These are phyloP conservation scores for Hansenula lynferdii DNA, from an alignment of 1,139 yeast genomes.

Conservation along the genomic window DNA sequence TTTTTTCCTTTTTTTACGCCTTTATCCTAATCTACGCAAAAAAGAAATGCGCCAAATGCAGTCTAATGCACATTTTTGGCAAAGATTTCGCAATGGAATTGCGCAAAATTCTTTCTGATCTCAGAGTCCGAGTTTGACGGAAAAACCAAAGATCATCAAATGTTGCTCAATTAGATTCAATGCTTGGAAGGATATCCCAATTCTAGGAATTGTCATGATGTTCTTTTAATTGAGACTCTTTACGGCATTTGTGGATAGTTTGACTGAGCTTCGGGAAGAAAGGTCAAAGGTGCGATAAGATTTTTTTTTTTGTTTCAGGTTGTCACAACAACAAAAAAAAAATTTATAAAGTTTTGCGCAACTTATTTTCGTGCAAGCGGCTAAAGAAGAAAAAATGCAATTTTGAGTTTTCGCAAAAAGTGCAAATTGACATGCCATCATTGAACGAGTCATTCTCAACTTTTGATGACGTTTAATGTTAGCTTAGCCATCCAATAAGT, in stretches of 20 bases:
- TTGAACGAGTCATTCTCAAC: too few relatives aligned
- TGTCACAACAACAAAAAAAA: background rate
- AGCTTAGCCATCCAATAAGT: too few relatives aligned
- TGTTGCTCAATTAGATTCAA: background rate
- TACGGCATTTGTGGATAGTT: background rate
- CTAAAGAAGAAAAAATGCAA: too few relatives aligned
- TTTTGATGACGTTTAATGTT: too few relatives aligned
- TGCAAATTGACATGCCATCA: too few relatives aligned
- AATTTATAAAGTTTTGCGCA: too few relatives aligned
- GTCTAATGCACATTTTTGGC: background rate
- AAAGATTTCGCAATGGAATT: background rate
- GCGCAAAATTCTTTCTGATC: background rate
- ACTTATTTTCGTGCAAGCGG: too few relatives aligned
- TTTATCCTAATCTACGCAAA: conserved; percentile 1
- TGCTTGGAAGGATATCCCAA: background rate
- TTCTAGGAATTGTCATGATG: background rate
- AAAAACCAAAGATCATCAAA: too few relatives aligned
- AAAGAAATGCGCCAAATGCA: background rate
- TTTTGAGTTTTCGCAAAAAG: too few relatives aligned
- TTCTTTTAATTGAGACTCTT: background rate
- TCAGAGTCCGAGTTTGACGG: too few relatives aligned
- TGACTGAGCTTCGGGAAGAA: background rate
- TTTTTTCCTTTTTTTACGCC: background rate
- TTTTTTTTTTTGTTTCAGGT: background rate
- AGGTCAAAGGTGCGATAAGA: too few relatives aligned